Evolutionary conservation across 2,329 filamentous ascomycete genomes (phyloP).

Genomic region (Xylariaceae sp.): DNA sequence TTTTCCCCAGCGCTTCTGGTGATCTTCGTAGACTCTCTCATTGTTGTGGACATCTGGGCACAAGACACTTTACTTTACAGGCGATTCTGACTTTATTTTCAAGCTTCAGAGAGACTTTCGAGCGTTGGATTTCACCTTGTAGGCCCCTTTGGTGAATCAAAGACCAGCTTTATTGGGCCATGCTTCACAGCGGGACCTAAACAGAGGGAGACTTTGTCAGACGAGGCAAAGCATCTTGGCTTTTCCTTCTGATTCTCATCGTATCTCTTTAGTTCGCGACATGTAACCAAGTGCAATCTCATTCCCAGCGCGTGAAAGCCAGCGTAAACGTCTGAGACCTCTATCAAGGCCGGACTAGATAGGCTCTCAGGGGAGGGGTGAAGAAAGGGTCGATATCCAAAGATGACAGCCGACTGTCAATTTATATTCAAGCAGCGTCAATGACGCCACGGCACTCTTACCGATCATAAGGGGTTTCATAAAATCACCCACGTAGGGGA

Average conservation of each 20-base stretch:
- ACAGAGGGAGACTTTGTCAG: background rate
- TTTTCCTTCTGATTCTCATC: background rate
- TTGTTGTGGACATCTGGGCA: conserved; percentile 17
- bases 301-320: background rate
- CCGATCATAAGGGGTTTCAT: too few relatives aligned
- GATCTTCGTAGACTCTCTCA: conserved; percentile 14
- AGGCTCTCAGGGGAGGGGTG: conserved; percentile 4
- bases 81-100: too few relatives aligned
- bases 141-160: conserved; percentile 8
- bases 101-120: too few relatives aligned
- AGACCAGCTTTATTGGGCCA: conserved; percentile 15
- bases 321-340: conserved; percentile 1
- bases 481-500: background rate
- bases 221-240: too few relatives aligned
- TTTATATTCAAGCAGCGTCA: background rate
- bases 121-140: conserved; percentile 4
- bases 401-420: background rate
- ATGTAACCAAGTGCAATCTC: background rate
- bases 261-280: conserved; percentile 1
- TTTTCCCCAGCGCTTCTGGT: conserved; percentile 6
- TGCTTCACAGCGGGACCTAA: conserved; percentile 14
- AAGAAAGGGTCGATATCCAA: conserved; percentile 1
- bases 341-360: conserved; percentile 3
- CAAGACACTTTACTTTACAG: background rate
- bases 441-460: background rate